Percentiles rank a stretch among this genome's conserved stretches.
Evolutionary conservation across 768 basidiomycete genomes (phyloP).

Genomic region (Termitomyces sp.): DNA sequence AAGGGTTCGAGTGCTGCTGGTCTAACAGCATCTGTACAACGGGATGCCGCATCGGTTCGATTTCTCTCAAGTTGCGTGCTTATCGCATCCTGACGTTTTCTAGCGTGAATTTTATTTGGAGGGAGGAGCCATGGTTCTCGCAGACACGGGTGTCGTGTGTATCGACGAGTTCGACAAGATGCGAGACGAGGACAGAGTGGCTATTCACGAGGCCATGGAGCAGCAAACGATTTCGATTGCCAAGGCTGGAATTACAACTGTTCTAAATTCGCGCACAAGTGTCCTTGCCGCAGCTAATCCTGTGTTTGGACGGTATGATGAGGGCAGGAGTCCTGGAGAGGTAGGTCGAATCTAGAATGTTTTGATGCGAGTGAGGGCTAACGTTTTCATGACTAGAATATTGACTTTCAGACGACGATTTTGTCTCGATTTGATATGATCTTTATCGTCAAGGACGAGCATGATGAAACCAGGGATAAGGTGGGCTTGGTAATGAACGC

Average conservation of each 20-base stretch:
- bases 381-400: conserved; percentile 53
- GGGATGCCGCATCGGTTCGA: conserved; percentile 84
- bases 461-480: conserved; percentile 90
- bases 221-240: conserved; percentile 99
- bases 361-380: conserved; percentile 2
- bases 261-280: conserved; percentile 92
- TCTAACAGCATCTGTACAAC: conserved; percentile 95
- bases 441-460: conserved; percentile 97
- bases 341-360: conserved; percentile 31
- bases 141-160: conserved; percentile 97
- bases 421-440: conserved; percentile 99
- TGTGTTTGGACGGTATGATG: conserved; percentile 96
- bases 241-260: conserved; percentile 98
- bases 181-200: conserved; percentile 98
- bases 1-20: conserved; percentile 99
- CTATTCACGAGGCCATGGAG: conserved; percentile 99
- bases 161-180: conserved; percentile 99
- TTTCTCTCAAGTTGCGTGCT: not conserved
- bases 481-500: conserved; percentile 30
- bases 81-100: conserved; percentile 5
- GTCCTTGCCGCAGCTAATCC: conserved; percentile 98
- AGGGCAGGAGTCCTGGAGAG: conserved; percentile 93
- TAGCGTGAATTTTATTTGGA: conserved; percentile 98
- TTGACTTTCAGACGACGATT: conserved; percentile 97
- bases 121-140: conserved; percentile 98